A percentile compares a stretch with the other conserved stretches of the same genome.
Evolutionary conservation across 2,329 filamentous ascomycete genomes (phyloP).

Genomic region (Aureobasidium lini): DNA sequence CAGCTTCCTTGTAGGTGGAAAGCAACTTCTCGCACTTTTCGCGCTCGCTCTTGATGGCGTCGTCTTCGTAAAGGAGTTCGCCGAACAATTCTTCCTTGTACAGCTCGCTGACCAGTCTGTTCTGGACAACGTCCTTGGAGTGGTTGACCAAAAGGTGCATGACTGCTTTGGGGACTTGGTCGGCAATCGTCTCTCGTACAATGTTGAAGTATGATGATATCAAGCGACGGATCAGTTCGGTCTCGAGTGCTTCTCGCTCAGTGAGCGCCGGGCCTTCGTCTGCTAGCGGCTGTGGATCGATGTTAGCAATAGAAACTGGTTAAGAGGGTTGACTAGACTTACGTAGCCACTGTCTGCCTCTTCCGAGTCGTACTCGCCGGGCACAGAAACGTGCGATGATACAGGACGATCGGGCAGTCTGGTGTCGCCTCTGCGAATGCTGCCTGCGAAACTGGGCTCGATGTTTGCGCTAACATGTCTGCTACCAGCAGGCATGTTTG

Average conservation of each 20-base stretch:
- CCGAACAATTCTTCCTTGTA: constrained; percentile 89
- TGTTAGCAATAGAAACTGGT: constrained; percentile 27
- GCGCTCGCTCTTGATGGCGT: constrained; percentile 91
- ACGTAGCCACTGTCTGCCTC: constrained; percentile 51
- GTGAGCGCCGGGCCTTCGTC: constrained; percentile 77
- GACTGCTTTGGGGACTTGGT: constrained; percentile 96
- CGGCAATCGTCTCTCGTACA: constrained; percentile 94
- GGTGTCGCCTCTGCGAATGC: constrained; percentile 64
- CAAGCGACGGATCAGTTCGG: constrained; percentile 88
- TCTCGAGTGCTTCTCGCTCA: constrained; percentile 93
- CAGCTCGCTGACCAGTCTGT: constrained; percentile 87
- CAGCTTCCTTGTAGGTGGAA: constrained; percentile 91
- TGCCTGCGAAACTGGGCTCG: constrained; percentile 77
- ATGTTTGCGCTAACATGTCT: constrained; percentile 71
- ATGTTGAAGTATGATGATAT: constrained; percentile 99
- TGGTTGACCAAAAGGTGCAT: constrained; percentile 99
- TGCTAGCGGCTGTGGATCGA: constrained; percentile 22
- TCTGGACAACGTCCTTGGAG: constrained; percentile 96
- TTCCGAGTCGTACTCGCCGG: constrained; percentile 31
- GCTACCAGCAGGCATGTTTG: constrained; percentile 30
- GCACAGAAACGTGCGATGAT: constrained; percentile 11
- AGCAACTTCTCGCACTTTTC: constrained; percentile 98
- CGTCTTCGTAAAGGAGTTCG: constrained; percentile 93
- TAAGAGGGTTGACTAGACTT: constrained; percentile 29
- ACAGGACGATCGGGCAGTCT: constrained; percentile 39